Percentiles rank a stretch among this genome's conserved stretches.
phyloP scores from a whole-genome alignment of 129 eudicot species.

The Rutidosis leptorrhynchoides region DNA sequence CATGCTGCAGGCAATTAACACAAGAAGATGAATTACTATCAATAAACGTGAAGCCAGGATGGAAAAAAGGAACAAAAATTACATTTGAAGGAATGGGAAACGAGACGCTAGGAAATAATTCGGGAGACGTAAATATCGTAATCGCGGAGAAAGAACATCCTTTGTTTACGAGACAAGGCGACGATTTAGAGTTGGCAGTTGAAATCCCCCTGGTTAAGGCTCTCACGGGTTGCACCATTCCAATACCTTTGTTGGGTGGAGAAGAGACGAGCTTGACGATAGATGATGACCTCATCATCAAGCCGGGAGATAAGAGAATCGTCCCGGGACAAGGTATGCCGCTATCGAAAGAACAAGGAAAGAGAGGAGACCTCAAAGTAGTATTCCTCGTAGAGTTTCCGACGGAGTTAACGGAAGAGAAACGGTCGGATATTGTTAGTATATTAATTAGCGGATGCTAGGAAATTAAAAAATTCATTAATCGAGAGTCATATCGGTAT shows the following conservation, averaged over 20 bases:
- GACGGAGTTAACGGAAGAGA: slow-evolving; percentile 39
- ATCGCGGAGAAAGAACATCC: slow-evolving; percentile 57
- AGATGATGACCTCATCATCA: no score
- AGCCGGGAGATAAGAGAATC: no score
- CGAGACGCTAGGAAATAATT: slow-evolving; percentile 36
- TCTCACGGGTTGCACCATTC: slow-evolving; percentile 47
- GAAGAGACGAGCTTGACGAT: slow-evolving; percentile 33
- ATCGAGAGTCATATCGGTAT: no score
- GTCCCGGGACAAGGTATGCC: no score
- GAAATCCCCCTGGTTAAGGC: slow-evolving; percentile 59
- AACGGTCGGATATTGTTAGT: slow-evolving; percentile 37
- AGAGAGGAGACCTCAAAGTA: slow-evolving; percentile 52
- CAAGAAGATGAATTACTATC: slow-evolving; percentile 54
- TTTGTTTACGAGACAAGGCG: slow-evolving; percentile 46
- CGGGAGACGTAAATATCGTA: slow-evolving; percentile 43
- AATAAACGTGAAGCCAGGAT: slow-evolving; percentile 72
- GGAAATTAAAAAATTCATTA: no score
- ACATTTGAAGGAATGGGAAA: slow-evolving; percentile 56
- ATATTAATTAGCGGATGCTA: no score
- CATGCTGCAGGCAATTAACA: slow-evolving; percentile 49
- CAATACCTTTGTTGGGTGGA: slow-evolving; percentile 46
- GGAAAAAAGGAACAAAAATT: slow-evolving; percentile 62
- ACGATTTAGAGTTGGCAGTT: slow-evolving; percentile 45
- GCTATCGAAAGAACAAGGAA: slow-evolving; percentile 39
- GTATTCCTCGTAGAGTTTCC: slow-evolving; percentile 49